Percentiles rank a stretch among this genome's conserved stretches.
These are phyloP conservation scores for Pisolithus albus DNA, from an alignment of 768 basidiomycete species.

Conservation along the genomic window DNA sequence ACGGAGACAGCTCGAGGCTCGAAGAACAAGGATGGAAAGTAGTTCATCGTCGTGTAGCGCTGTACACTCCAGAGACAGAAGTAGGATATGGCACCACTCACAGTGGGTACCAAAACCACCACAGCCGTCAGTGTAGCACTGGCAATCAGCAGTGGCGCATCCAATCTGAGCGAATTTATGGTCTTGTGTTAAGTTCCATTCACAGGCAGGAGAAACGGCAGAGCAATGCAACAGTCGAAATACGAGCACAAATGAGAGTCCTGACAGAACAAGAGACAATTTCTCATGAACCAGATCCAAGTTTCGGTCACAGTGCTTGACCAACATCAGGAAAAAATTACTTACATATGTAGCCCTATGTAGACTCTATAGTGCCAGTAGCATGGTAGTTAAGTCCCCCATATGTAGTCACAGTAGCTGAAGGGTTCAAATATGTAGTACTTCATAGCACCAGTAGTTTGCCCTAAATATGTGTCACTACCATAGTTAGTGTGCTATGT, in stretches of 20 bases:
- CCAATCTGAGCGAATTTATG: constrained; percentile 16
- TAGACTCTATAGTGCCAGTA: too few relatives aligned
- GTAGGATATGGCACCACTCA: constrained; percentile 17
- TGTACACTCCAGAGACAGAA: background rate
- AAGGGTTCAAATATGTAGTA: too few relatives aligned
- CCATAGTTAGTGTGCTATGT: too few relatives aligned
- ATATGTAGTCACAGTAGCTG: too few relatives aligned
- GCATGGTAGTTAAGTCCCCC: too few relatives aligned
- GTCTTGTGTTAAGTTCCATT: background rate
- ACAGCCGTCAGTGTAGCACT: constrained; percentile 14
- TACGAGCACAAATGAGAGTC: background rate
- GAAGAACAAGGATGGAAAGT: constrained; percentile 92
- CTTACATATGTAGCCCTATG: too few relatives aligned
- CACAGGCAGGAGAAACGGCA: background rate
- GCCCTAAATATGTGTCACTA: too few relatives aligned
- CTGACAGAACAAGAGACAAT: background rate
- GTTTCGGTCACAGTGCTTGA: too few relatives aligned
- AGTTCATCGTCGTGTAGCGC: constrained; percentile 44
- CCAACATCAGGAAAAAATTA: too few relatives aligned
- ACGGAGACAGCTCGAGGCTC: constrained; percentile 54
- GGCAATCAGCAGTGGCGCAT: constrained; percentile 16
- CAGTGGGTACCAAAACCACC: constrained; percentile 18
- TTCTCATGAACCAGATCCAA: background rate
- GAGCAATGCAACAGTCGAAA: background rate
- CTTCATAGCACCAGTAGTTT: too few relatives aligned